These are phyloP conservation scores for Dioscorea cayenensis DNA, from an alignment of 116 monocot genomes.

Conservation along the genomic window DNA sequence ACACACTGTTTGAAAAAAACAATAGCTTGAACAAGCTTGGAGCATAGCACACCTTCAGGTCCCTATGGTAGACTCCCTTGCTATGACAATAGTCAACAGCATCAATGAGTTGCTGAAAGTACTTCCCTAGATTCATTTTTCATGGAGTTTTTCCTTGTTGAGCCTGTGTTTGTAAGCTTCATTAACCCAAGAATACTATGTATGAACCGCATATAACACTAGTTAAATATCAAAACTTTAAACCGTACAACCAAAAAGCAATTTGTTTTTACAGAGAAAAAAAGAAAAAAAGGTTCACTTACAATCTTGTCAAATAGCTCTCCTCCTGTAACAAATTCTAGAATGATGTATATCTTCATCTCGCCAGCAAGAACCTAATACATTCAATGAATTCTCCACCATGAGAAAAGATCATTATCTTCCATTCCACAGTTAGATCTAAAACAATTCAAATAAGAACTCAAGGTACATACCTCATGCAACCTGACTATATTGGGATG, in stretches of 20 bases:
- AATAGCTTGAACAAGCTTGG: neutral
- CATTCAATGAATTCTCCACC: neutral
- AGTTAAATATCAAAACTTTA: neutral
- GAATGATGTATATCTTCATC: conserved; percentile 82
- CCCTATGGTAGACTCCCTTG: conserved; percentile 69
- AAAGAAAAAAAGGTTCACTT: conserved; percentile 18
- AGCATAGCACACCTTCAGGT: conserved; percentile 48
- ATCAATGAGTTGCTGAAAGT: conserved; percentile 77
- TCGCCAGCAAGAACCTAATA: conserved; percentile 64
- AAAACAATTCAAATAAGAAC: neutral
- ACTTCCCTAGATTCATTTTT: conserved; percentile 45
- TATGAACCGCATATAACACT: too few relatives aligned
- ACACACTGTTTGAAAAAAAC: neutral
- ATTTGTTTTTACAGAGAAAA: neutral
- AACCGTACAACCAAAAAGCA: too few relatives aligned
- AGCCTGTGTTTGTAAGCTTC: conserved; percentile 22
- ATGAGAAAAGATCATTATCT: neutral
- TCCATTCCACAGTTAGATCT: neutral
- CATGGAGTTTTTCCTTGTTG: conserved; percentile 48
- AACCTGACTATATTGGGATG: conserved; percentile 76
- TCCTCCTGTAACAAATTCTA: conserved; percentile 75
- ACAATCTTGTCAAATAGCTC: conserved; percentile 88
- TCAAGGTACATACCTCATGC: conserved; percentile 46
- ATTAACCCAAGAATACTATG: neutral
- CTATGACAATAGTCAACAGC: conserved; percentile 68